Base-by-base conservation (phyloP, 345 rosid genomes). In the Anacardium occidentale region DNA sequence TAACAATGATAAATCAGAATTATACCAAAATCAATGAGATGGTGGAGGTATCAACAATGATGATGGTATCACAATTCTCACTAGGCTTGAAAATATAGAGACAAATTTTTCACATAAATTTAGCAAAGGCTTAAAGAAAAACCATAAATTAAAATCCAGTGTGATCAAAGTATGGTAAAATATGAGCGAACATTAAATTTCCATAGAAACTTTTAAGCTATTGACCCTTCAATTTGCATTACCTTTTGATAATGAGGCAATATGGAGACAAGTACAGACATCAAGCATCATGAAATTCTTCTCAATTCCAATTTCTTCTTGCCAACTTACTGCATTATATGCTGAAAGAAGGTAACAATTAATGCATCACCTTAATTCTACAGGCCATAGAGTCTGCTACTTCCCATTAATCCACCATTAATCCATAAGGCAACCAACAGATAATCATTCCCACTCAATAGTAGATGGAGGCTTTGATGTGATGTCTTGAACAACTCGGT, bases 381-480 rank as follows among this genome's bases (percentile, higher is more conserved):
- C 18, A 66, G 64, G 34, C 66, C 66, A 24, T n/a, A 59, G 34
- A 66, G 55, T 21, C 26, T 14, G 42, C 8, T 58, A n/a, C 75
- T 68, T 60, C 59, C 57, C 50, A 44, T 18, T 18, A 20, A 57
- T 34, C 62, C 65, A 45, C 57, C 50, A 44, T 18, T 18, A 20
- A 57, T 34, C 62, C 65, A 45, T 20, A 21, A 32, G 2, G 65
- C 68, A 58, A 64, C 75, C 62, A 52, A 32, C 59, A 17, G 29
- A 53, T 70, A 14, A 64, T 87, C 78, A 95, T 81, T 95, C 97
- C 99, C 99, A 93, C 72, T 95, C 99, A 45, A 95, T 95, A 2
- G 98, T 95, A 68, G 99, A 92, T 29, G 98, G 99, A 73, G 99
- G 99, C 85, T 95, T 95, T 9, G 98, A 93, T 71, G 99, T 92